Conservation (phyloP, 225 moss, liverwort and hornwort species). For the Antitrichia curtipendula region DNA sequence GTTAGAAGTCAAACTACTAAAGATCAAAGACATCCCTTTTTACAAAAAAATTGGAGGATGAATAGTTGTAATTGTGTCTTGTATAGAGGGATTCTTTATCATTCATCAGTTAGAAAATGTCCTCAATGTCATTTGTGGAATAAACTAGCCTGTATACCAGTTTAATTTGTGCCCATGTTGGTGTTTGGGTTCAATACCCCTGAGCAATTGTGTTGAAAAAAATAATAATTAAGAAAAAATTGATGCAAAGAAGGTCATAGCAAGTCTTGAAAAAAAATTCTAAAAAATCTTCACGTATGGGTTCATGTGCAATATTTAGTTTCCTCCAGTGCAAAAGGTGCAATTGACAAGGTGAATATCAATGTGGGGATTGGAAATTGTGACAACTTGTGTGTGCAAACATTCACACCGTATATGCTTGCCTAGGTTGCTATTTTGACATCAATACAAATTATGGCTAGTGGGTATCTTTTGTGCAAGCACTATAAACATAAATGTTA, state of each 20-base stretch:
- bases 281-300: neutral
- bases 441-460: too few relatives aligned
- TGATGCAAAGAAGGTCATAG: neutral
- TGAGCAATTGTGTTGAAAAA: neutral
- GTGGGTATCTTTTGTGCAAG: neutral
- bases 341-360: neutral
- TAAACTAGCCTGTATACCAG: too few relatives aligned
- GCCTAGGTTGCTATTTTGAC: too few relatives aligned
- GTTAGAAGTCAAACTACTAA: too few relatives aligned
- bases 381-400: too few relatives aligned
- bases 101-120: too few relatives aligned
- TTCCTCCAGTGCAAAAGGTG: neutral
- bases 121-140: too few relatives aligned
- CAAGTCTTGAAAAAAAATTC: neutral
- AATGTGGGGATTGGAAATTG: neutral
- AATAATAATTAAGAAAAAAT: neutral
- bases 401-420: rapidly evolving
- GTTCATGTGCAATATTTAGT: neutral
- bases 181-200: neutral
- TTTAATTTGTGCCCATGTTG: neutral
- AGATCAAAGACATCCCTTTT: too few relatives aligned
- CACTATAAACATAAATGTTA: neutral
- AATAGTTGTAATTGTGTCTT: too few relatives aligned
- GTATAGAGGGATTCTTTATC: too few relatives aligned
- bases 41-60: too few relatives aligned